Conservation (phyloP, 1,139 yeast genomes). For the Debaryomyces coudertii region DNA sequence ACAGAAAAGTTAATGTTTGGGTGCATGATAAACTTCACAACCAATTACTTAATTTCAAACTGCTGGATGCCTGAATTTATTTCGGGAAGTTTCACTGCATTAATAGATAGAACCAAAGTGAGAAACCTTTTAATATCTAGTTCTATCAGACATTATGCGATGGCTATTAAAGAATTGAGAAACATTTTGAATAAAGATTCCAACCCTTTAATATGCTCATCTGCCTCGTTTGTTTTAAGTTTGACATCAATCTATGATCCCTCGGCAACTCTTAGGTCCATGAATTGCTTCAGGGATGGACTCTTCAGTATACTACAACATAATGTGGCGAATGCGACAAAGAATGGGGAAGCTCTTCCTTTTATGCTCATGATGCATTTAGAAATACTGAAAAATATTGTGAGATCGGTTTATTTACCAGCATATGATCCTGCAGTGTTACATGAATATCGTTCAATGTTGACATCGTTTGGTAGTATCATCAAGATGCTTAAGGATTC, state of each 20-base stretch:
- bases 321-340: conserved; percentile 28
- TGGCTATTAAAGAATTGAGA: conserved; percentile 40
- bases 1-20: conserved; percentile 35
- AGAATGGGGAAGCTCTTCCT: conserved; percentile 23
- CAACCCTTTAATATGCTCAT: conserved; percentile 40
- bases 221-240: conserved; percentile 43
- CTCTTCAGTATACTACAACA: conserved; percentile 41
- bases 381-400: conserved; percentile 41
- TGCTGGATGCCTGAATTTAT: conserved; percentile 22
- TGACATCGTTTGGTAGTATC: conserved; percentile 26
- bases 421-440: conserved; percentile 40
- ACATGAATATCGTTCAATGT: conserved; percentile 30
- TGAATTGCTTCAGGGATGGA: conserved; percentile 47
- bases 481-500: conserved; percentile 1
- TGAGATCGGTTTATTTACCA: conserved; percentile 42
- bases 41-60: conserved; percentile 44
- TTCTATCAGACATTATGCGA: conserved; percentile 43
- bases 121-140: conserved; percentile 32
- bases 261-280: conserved; percentile 44
- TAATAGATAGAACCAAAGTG: conserved; percentile 20
- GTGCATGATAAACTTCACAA: conserved; percentile 43
- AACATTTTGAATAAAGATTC: conserved; percentile 31
- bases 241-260: conserved; percentile 51
- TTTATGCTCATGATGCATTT: conserved; percentile 37
- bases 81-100: conserved; percentile 16